Conservation (phyloP, 1,284 basidiomycete genomes). For the Malassezia sp. region DNA sequence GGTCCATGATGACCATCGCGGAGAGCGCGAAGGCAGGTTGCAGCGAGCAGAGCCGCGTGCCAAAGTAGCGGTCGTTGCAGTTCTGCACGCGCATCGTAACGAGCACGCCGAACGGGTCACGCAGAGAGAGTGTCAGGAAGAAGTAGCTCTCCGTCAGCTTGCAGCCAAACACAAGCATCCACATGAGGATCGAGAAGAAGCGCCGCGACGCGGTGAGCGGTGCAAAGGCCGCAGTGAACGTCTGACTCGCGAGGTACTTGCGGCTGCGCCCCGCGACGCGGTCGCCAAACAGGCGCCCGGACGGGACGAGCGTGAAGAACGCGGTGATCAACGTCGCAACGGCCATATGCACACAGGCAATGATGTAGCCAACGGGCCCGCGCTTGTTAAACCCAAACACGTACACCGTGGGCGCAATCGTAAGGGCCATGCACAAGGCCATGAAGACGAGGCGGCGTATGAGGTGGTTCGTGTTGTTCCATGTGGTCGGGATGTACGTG, state of each 20-base stretch:
- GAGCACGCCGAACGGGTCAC: slow-evolving; percentile 45
- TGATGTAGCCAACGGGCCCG: slow-evolving; percentile 22
- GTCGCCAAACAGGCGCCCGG: slow-evolving; percentile 44
- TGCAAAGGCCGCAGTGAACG: slow-evolving; percentile 44
- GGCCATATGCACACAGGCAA: slow-evolving; percentile 36
- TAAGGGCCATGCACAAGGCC: slow-evolving; percentile 40
- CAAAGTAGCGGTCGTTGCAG: slow-evolving; percentile 46
- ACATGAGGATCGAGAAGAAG: slow-evolving; percentile 39
- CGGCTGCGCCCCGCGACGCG: slow-evolving; percentile 44
- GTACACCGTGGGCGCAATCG: slow-evolving; percentile 42
- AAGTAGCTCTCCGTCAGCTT: slow-evolving; percentile 47
- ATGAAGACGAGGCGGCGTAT: slow-evolving; percentile 41
- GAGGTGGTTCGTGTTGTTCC: slow-evolving; percentile 47
- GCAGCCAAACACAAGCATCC: slow-evolving; percentile 45
- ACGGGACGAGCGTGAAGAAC: slow-evolving; percentile 42
- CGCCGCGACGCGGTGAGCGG: slow-evolving; percentile 32
- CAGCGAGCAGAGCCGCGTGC: slow-evolving; percentile 37
- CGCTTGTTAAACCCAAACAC: slow-evolving; percentile 39
- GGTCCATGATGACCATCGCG: slow-evolving; percentile 45
- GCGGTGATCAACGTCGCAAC: slow-evolving; percentile 38
- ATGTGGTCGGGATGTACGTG: slow-evolving; percentile 43
- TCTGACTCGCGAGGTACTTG: slow-evolving; percentile 47
- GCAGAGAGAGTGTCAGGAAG: slow-evolving; percentile 46
- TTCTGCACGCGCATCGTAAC: slow-evolving; percentile 41
- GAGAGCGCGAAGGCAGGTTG: slow-evolving; percentile 44